Base-by-base conservation (phyloP, 495 filamentous ascomycete species). In the Viridothelium virens region DNA sequence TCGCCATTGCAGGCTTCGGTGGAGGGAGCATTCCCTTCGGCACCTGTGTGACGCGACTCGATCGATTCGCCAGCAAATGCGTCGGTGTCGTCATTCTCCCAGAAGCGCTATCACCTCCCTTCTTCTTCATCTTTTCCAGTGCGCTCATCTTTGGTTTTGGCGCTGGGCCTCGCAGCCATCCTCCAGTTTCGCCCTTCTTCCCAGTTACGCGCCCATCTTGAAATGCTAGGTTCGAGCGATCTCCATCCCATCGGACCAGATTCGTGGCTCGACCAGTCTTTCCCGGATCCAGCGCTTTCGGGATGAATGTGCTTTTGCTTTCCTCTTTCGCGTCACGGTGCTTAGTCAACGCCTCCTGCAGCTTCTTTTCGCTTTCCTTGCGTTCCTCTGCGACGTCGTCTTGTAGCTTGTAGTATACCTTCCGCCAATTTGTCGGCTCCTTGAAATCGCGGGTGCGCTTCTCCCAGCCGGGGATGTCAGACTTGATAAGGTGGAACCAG, bases 401-500 rank as follows among this genome's bases (percentile, higher is more conserved):
- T 18, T 53, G 48, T 25, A 77, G 48, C 47, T 71, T 73, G 1
- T 61, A 31, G 73, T 92, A 91, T 10, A 89, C 73, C 47, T 87
- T 82, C 65, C 84, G 84, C 87, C 87, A 91, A 48, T 80, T 81
- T 12, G 78, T 75, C 0, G 84, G 78, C 63, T 86, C 76, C 56
- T 79, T 76, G 12, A 87, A 89, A 25, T 83, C 64, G 38, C 82
- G 79, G 62, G 80, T 80, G 70, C 84, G 81, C n/a, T 64, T 71
- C 7, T 85, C 74, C 82, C 84, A 88, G 48, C 79, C 74, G 2
- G 84, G 85, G 65, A 90, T 84, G 70, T 91, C 86, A 37, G 85
- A 81, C 50, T 82, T 84, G 72, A 92, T 89, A 73, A 91, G 84
- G 11, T 81, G 77, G 2, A 79, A 70, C 89, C 89, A 92, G 56